Base-by-base conservation (phyloP, 140 eudicot genomes). In the Bidens hawaiensis region DNA sequence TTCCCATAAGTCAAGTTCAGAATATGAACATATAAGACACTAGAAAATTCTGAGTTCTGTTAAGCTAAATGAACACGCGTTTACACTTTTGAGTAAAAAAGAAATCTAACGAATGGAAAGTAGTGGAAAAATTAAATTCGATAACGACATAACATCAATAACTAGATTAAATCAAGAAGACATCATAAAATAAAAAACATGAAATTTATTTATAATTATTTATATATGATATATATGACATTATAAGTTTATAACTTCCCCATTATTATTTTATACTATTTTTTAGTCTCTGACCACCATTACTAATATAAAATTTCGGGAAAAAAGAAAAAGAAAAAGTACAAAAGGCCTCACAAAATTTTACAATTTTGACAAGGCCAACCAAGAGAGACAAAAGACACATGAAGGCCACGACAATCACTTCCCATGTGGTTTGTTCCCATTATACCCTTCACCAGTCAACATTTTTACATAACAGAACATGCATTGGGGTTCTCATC, bases 401-500 rank as follows among this genome's bases (percentile, higher is more conserved):
- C 88, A 81, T 81, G 88, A 69, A 69, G 64, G 49, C 74, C 79
- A 80, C 76, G 76, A 70, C 87, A 75, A 47, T 40, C 67, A 30
- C 51, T 50, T 49, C 62, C 76, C 67, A 66, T 43, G 49, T 66
- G 64, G 18, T 40, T 7, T 19, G 8, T 72, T 59, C 81, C 79
- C 24, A 36, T 54, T 73, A 21, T 68, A 48, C 74, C 86, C 95
- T 67, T 79, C 60, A 1, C 19, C 64, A 13, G 40, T 64, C 30
- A 0, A 5, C 64, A 6, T 19, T 61, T 68, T 90, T 78, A 91
- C 98, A 91, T 91, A 6, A 82, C 82, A 17, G 84, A 49, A 58
- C 98, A 91, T 43, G 98, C 98, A 79, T 91, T 85, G 69, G 99
- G 99, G 74, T 91, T 91, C 85, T 91, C 99, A 36, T 90, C 96